Evolutionary conservation across 2,329 filamentous ascomycete genomes (phyloP).

Genomic region (Aspergillus sp.): DNA sequence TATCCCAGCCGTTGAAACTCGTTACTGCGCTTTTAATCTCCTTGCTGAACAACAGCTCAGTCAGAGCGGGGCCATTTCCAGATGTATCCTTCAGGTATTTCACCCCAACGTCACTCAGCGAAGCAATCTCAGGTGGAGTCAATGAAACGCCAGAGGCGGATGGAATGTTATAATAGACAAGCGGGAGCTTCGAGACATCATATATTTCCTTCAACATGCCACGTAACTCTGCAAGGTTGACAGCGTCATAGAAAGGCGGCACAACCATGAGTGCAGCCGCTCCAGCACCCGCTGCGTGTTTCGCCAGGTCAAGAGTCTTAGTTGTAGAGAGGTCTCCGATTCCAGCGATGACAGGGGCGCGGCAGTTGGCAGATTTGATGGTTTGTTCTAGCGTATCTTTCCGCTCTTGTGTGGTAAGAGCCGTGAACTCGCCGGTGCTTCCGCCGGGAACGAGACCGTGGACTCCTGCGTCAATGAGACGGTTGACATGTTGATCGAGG

Average conservation of each 20-base stretch:
- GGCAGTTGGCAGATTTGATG: conserved; percentile 27
- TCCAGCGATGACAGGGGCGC: conserved; percentile 27
- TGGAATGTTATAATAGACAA: conserved; percentile 55
- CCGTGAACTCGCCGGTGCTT: conserved; percentile 53
- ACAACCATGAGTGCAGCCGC: conserved; percentile 51
- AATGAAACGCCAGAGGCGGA: conserved; percentile 47
- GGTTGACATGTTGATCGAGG: conserved; percentile 47
- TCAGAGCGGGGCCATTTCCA: conserved; percentile 51
- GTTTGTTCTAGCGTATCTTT: conserved; percentile 43
- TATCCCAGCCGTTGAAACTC: conserved; percentile 56
- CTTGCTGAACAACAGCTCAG: conserved; percentile 49
- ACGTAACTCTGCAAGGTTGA: conserved; percentile 39
- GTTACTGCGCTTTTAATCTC: conserved; percentile 39
- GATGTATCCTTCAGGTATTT: conserved; percentile 55
- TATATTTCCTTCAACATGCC: too few relatives aligned
- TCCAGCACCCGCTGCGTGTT: conserved; percentile 39
- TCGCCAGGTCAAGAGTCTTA: conserved; percentile 42
- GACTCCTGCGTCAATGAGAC: conserved; percentile 46
- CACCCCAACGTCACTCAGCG: conserved; percentile 47
- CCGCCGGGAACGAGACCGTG: conserved; percentile 53
- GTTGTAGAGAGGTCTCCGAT: conserved; percentile 45
- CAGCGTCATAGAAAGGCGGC: conserved; percentile 51
- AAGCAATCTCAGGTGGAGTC: conserved; percentile 44
- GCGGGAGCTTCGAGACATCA: conserved; percentile 38
- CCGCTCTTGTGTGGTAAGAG: conserved; percentile 45